Base-by-base conservation (phyloP, 495 filamentous ascomycete species). In the Apodospora peruviana region DNA sequence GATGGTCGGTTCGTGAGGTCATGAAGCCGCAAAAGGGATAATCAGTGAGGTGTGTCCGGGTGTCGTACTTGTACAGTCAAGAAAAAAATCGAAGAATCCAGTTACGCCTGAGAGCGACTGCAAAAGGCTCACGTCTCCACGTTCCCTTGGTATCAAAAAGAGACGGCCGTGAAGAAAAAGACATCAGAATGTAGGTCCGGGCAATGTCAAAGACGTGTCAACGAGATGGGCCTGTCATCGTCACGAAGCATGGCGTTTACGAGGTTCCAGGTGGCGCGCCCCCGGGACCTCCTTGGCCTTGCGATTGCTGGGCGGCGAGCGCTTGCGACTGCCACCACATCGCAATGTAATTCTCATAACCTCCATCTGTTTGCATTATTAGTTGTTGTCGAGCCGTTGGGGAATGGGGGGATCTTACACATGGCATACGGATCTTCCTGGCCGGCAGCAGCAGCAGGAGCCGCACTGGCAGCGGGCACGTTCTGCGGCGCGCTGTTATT, bases 311-410 rank as follows among this genome's bases (percentile, higher is more conserved):
- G 14, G 47, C 53, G n/a, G 57, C 59, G 44, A 64, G 50, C 46
- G 53, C 52, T n/a, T n/a, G n/a, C 16, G 59, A 60, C 40, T 66
- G 62, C 44, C 48, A 64, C 64, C 64, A 66, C 34, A 66, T 34
- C 5, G 61, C 59, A 32, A 66, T 36, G 52, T 66, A 66, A 23
- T 51, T 57, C 25, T 66, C 59, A 43, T 66, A 66, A 25, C 64
- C 64, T 11, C 61, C 64, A 50, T 66, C 64, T 66, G 22, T n/a
- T 20, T 20, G 5, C 1, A 11, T 2, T 1, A 36, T 61, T 50
- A 60, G 57, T 8, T 22, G 44, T 4, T n/a, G 34, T 22, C 19
- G 27, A 16, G 9, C n/a, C n/a, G n/a, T n/a, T n/a, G 20, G 14
- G 11, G 22, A 10, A n/a, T 10, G 4, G 1, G 38, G 17, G 7